Base-by-base conservation (phyloP, 352 stramenopile genomes). In the Phytophthora pseudosyringae region DNA sequence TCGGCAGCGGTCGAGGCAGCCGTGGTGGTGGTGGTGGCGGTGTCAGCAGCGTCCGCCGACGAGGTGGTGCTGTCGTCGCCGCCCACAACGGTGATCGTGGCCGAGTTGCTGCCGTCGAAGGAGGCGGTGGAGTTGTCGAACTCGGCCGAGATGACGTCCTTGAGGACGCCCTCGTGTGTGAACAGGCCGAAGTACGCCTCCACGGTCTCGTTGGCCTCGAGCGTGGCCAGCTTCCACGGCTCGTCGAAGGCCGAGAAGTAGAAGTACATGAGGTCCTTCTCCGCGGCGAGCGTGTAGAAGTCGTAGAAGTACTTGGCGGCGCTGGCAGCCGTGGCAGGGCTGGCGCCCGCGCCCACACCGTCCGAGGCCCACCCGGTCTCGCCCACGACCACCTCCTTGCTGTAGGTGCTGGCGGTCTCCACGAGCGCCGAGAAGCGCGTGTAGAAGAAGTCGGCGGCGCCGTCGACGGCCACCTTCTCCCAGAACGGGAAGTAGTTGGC, bases 141-240 rank as follows among this genome's bases (percentile, higher is more conserved):
- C 41, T 86, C 40, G 15, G 60, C 32, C 11, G 67, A 36, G 65
- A 81, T 80, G 39, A 67, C 32, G 31, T 67, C 41, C 76, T 91
- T 91, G 58, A 91, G 71, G 21, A 55, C 56, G n/a, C 80, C 66
- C 31, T 79, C 64, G 25, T 69, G 36, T 28, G 71, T 78, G 53
- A 89, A 89, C 44, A 91, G 54, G 12, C 83, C 83, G 48, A 91
- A 91, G 68, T 90, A 86, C 32, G 78, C 81, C 69, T 91, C 83
- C 41, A 89, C 81, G 28, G 81, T 89, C 52, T 75, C 70, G 67
- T 88, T 78, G 40, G 69, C 78, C 18, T 69, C 64, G 25, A 77
- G 71, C 31, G 67, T 78, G 29, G 67, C 57, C 55, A 88, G 63
- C 67, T 89, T 88, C 80, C 81, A 92, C 28, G 64, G 41, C 58